Evolutionary conservation across 176 grass and related monocot genomes (phyloP).

Genomic region (Paspalum notatum): DNA sequence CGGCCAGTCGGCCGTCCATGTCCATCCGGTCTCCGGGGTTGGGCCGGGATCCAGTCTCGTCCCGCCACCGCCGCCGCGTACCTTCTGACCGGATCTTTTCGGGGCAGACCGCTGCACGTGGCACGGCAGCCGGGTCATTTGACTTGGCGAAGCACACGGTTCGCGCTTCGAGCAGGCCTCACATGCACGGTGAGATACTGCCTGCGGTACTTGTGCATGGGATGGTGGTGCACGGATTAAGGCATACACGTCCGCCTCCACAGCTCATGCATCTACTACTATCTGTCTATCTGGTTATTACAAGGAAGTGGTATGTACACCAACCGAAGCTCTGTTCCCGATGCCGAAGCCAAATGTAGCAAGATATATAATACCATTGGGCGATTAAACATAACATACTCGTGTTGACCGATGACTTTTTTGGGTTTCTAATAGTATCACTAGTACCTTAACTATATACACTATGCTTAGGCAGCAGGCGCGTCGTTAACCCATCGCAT

Average conservation of each 20-base stretch:
- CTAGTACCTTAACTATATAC: too few species aligned
- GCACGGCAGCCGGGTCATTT: slow-evolving; percentile 28
- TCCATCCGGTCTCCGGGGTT: background rate
- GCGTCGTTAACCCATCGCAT: background rate
- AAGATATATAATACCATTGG: background rate
- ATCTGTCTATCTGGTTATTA: too few species aligned
- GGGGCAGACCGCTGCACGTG: slow-evolving; percentile 20
- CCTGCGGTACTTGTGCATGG: background rate
- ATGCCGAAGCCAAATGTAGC: background rate
- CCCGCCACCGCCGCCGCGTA: background rate
- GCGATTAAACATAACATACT: background rate
- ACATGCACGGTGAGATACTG: background rate
- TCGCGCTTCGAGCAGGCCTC: background rate
- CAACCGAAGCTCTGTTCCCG: background rate
- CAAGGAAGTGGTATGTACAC: background rate
- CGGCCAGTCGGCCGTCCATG: too few species aligned
- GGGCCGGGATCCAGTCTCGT: background rate
- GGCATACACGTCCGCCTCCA: background rate
- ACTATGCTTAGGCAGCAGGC: too few species aligned
- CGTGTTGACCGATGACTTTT: background rate
- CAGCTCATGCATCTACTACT: too few species aligned
- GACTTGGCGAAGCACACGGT: slow-evolving; percentile 26
- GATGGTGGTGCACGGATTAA: background rate
- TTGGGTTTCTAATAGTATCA: too few species aligned
- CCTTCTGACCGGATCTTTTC: background rate